Evolutionary conservation across 495 filamentous ascomycete species (phyloP).

Genomic region (Daldinia decipiens): DNA sequence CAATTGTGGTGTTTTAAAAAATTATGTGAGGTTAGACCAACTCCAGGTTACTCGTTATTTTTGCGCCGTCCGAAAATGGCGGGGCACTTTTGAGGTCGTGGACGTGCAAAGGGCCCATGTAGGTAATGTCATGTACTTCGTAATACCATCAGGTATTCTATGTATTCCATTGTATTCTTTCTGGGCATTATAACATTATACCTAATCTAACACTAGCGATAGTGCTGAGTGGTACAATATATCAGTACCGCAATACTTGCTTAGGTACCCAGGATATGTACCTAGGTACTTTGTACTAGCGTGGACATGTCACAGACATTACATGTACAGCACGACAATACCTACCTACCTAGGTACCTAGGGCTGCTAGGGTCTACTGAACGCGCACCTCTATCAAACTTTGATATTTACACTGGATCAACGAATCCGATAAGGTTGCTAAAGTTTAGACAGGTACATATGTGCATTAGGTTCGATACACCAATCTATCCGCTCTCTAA

Average conservation of each 20-base stretch:
- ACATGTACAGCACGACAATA: too few relatives aligned
- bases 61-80: conserved; percentile 44
- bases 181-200: not conserved
- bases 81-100: conserved; percentile 33
- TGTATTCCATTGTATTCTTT: conserved; percentile 1
- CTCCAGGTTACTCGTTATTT: conserved; percentile 41
- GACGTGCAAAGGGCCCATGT: conserved; percentile 5
- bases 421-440: conserved; percentile 6
- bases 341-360: too few relatives aligned
- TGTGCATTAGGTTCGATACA: not conserved
- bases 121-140: not conserved
- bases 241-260: not conserved
- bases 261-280: not conserved
- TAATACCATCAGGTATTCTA: too few relatives aligned
- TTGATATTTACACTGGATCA: conserved; percentile 12
- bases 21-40: conserved; percentile 40
- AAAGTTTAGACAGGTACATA: not conserved
- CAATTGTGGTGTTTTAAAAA: conserved; percentile 42
- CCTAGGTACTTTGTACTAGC: not conserved
- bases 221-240: not conserved
- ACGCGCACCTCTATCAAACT: conserved; percentile 24
- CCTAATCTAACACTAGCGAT: not conserved
- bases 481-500: not conserved
- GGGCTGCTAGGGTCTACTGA: conserved; percentile 33
- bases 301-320: not conserved